These are phyloP conservation scores for Lactarius pseudohatsudake DNA, from an alignment of 768 basidiomycete species.

Conservation along the genomic window DNA sequence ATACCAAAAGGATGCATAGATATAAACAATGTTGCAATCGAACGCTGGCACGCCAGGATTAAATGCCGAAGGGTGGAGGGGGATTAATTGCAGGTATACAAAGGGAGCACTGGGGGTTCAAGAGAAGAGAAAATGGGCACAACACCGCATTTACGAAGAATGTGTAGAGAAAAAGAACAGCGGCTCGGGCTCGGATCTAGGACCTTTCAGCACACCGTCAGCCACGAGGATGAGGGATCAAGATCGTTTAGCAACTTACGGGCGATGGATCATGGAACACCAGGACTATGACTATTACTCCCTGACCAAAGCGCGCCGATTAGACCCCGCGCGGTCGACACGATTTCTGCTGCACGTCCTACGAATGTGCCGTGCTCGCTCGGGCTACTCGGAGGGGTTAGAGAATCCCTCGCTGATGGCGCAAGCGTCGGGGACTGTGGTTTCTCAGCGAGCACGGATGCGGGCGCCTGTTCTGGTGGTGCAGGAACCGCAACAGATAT, in stretches of 20 bases:
- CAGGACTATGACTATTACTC: conserved; percentile 27
- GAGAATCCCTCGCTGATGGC: conserved; percentile 30
- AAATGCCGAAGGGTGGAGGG: conserved; percentile 8
- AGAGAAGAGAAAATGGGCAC: conserved; percentile 1
- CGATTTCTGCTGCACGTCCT: conserved; percentile 72
- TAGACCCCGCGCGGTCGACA: conserved; percentile 76
- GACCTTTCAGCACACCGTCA: not conserved
- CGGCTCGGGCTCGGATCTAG: not conserved
- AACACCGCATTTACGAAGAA: conserved; percentile 16
- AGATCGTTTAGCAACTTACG: not conserved
- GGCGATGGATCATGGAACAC: conserved; percentile 11
- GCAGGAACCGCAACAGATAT: conserved; percentile 13
- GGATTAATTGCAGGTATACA: conserved; percentile 28
- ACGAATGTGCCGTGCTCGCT: conserved; percentile 42
- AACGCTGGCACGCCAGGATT: conserved; percentile 18
- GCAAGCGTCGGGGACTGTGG: conserved; percentile 11
- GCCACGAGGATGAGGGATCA: not conserved
- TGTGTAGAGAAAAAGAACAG: conserved; percentile 8
- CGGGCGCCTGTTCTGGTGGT: conserved; percentile 19
- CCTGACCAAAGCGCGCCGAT: conserved; percentile 60
- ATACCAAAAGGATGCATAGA: conserved; percentile 24
- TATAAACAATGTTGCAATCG: conserved; percentile 24
- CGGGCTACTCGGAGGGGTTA: conserved; percentile 33
- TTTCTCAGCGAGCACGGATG: conserved; percentile 19
- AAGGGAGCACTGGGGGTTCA: conserved; percentile 4